phyloP scores from a whole-genome alignment of 306 rosid genomes.

The Ceratonia siliqua region DNA sequence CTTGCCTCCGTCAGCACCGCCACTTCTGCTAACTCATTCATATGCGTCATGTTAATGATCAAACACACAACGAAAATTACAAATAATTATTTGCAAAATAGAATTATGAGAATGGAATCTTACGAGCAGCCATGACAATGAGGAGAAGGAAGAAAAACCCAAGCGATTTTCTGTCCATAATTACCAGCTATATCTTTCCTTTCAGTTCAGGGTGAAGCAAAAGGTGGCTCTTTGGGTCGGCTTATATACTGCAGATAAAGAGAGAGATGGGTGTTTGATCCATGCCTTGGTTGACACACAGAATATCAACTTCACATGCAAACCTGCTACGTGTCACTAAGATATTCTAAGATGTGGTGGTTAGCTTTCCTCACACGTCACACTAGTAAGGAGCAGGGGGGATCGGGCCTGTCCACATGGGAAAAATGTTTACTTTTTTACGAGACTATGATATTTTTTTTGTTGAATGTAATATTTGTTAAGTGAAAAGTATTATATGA shows the following conservation, averaged over 20 bases:
- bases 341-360: neutral
- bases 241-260: neutral
- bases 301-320: neutral
- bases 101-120: neutral
- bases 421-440: too few relatives aligned
- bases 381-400: neutral
- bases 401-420: too few relatives aligned
- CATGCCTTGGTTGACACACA: neutral
- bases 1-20: slow-evolving; percentile 46
- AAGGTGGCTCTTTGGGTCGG: neutral
- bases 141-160: neutral
- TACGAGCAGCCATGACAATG: slow-evolving; percentile 2
- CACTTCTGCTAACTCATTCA: slow-evolving; percentile 21
- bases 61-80: neutral
- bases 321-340: neutral
- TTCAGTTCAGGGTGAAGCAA: neutral
- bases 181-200: neutral
- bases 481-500: too few relatives aligned
- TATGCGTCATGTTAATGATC: neutral
- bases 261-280: too few relatives aligned
- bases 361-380: neutral
- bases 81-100: neutral
- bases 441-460: too few relatives aligned
- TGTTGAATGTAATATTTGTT: too few relatives aligned
- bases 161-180: slow-evolving; percentile 8